Percentiles rank a stretch among this genome's conserved stretches.
Evolutionary conservation across 2,329 filamentous ascomycete genomes (phyloP).

Genomic region (Botrytis medusae): DNA sequence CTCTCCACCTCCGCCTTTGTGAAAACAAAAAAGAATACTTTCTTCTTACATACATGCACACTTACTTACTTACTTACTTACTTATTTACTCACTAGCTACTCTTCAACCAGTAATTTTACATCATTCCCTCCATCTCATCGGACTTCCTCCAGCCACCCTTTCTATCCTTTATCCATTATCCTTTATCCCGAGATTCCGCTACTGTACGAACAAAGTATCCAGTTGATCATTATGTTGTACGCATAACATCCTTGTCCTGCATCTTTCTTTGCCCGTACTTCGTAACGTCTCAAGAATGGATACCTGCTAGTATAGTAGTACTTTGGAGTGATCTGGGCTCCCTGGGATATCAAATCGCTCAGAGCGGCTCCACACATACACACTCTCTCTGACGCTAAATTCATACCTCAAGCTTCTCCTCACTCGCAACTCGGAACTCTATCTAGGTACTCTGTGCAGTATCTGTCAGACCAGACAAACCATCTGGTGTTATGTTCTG

Average conservation of each 20-base stretch:
- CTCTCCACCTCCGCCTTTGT: not conserved
- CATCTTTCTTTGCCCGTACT: not conserved
- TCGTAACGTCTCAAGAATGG: not conserved
- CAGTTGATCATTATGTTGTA: constrained; percentile 6
- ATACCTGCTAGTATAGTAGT: not conserved
- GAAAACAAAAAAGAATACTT: not conserved
- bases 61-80: not conserved
- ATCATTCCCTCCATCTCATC: not conserved
- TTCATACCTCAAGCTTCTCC: not conserved
- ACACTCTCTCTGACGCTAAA: not conserved
- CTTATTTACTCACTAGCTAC: not conserved
- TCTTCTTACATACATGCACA: not conserved
- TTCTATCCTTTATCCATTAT: not conserved
- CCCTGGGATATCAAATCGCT: not conserved
- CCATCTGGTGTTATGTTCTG: not conserved
- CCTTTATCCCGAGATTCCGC: constrained; percentile 10
- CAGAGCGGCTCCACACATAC: not conserved
- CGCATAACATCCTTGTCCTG: not conserved
- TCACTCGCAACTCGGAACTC: not conserved
- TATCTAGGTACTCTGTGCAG: not conserved
- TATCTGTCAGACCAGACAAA: not conserved
- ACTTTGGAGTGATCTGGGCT: not conserved
- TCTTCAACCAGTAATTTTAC: not conserved
- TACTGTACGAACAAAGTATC: not conserved
- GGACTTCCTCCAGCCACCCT: not conserved